phyloP scores from a whole-genome alignment of 2,329 filamentous ascomycete species.

The Colletotrichum caudatum region DNA sequence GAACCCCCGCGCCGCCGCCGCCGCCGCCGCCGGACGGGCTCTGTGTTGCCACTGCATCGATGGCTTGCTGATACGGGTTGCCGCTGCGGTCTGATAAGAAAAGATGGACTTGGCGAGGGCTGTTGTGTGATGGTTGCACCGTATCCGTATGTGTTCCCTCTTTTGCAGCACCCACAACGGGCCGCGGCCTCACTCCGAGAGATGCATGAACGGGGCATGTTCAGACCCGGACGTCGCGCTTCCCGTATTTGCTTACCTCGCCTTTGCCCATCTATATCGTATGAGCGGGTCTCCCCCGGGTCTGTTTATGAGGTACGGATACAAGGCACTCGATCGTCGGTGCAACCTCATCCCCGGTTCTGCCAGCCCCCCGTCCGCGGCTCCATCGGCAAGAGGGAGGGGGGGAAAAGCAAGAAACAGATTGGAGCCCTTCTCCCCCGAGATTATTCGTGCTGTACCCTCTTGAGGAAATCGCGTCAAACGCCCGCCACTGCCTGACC shows the following conservation, averaged over 20 bases:
- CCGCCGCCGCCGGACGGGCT: neutral
- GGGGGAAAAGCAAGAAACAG: conserved; percentile 9
- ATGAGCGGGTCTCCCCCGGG: too few species aligned
- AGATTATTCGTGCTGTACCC: neutral
- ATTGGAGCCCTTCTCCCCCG: neutral
- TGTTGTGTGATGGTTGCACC: conserved; percentile 9
- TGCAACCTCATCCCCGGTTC: conserved; percentile 3
- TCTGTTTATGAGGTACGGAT: neutral
- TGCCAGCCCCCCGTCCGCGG: conserved; percentile 14
- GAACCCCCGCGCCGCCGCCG: too few species aligned
- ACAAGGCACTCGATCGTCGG: neutral
- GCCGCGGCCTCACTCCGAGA: neutral
- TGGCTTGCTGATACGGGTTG: neutral
- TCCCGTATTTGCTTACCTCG: conserved; percentile 38
- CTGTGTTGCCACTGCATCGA: neutral
- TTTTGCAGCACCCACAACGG: neutral
- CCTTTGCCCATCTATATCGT: neutral
- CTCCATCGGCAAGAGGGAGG: conserved; percentile 3
- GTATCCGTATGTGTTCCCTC: neutral
- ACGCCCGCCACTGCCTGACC: neutral
- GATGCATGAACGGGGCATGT: neutral
- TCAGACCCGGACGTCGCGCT: neutral
- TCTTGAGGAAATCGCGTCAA: conserved; percentile 10
- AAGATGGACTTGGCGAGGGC: neutral
- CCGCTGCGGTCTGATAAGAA: neutral